phyloP scores from a whole-genome alignment of 306 rosid species.

The Pyrus betulifolia region DNA sequence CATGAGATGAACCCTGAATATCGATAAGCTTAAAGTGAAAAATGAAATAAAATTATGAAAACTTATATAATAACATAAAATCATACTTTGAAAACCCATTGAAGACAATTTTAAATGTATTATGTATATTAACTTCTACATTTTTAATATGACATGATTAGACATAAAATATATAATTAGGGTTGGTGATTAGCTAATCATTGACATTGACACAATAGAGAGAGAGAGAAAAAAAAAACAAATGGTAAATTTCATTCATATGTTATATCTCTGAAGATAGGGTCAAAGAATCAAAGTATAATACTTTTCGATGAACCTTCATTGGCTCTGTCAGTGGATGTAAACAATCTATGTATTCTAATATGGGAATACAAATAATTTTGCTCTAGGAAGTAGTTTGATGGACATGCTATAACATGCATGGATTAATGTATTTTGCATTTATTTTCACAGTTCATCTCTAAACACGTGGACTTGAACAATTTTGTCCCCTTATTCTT shows the following conservation, averaged over 20 bases:
- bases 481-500: no score
- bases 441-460: no score
- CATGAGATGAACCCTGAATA: no score
- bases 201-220: background rate
- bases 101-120: background rate
- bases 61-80: no score
- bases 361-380: background rate
- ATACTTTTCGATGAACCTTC: background rate
- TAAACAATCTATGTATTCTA: no score
- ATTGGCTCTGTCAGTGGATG: no score
- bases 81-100: no score
- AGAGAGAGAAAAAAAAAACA: no score
- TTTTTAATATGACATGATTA: background rate
- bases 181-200: background rate
- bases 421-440: no score
- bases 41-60: background rate
- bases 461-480: no score
- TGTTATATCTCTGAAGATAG: background rate
- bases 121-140: background rate
- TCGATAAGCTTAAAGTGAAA: background rate
- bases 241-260: background rate
- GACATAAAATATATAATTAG: no score
- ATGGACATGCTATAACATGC: background rate
- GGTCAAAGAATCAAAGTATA: background rate
- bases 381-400: background rate